Evolutionary conservation across 495 filamentous ascomycete genomes (phyloP), one percentile per base, ranked within the genome.

Genomic region (Staphylotrichum tortipilum): DNA sequence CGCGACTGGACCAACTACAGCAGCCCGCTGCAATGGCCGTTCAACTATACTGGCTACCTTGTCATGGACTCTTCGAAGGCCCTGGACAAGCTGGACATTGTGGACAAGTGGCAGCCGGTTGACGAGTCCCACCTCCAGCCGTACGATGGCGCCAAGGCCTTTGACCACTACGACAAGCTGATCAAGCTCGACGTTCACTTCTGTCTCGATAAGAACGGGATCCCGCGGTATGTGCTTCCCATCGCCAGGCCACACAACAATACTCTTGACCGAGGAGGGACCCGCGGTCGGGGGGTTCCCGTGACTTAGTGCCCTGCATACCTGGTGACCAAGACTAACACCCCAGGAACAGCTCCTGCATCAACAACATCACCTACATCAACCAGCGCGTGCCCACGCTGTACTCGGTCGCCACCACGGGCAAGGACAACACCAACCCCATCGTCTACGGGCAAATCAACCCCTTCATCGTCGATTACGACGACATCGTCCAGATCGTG

Each of bases 281-380:
- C n/a, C n/a, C n/a, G n/a, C n/a, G n/a, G n/a, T n/a, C n/a, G n/a
- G n/a, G n/a, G n/a, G n/a, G n/a, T n/a, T n/a, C n/a, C n/a, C n/a
- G n/a, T n/a, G n/a, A n/a, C n/a, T n/a, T n/a, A n/a, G n/a, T n/a
- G n/a, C n/a, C n/a, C n/a, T n/a, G n/a, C n/a, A n/a, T n/a, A n/a
- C n/a, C n/a, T n/a, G n/a, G n/a, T 28, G 6, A 28, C 26, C 9
- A 4, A 12, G 14, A 34, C 31, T 34, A 3, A 11, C 31, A 11
- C 1, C 31, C 11, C 5, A 1, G 9, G 9, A 19, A 3, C 43
- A 81, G 79, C 39, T 82, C 86, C 11, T 86, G 86, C 62, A 79
- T 94, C 68, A 91, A 92, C 61, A 76, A 81, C 55, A 70, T 83
- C 38, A 83, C 82, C 35, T 94, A 87, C 58, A 79, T 87, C 36